Base-by-base conservation (phyloP, 2,329 filamentous ascomycete genomes). In the Teratosphaeria pseudoeucalypti region DNA sequence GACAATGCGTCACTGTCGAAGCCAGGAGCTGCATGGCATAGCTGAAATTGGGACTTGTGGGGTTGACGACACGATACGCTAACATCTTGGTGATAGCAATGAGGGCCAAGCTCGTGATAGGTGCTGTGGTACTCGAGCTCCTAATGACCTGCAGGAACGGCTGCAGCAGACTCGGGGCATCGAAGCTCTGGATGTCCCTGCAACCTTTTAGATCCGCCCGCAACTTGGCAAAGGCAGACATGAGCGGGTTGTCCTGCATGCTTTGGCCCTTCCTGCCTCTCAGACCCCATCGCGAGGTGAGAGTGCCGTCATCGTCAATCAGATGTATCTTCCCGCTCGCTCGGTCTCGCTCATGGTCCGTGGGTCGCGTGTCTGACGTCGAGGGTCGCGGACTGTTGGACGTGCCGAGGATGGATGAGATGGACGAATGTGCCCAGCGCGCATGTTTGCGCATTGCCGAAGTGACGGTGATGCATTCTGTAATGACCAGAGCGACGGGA, bases 401-500 rank as follows among this genome's bases (percentile, higher is more conserved):
- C 14, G 65, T 54, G 55, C 94, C 94, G 34, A 99, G 81, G 62
- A 99, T 99, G 57, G 92, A 92, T 43, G 94, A 91, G 53, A 99
- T 94, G 5, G 92, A 96, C 12, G 92, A 96, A 73, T 97, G 92
- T 55, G 91, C 90, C 81, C 92, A 97, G 65, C 94, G 88, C 64
- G 91, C 89, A 82, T 96, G 88, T 78, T 99, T 99, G 71, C 95
- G 92, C 83, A 99, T 96, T 62, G 92, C 91, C 63, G 92, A 96
- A 14, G 94, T 97, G 77, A 99, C 92, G 54, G 92, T 92, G 72
- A 97, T 97, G 75, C 94, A 99, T 85, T 99, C 94, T 75, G 92
- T 96, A 64, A 95, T 96, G 55, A 56, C 91, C 68, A 99, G 80
- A 55, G 72, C 70, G 37, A 73, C 70, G 6, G 71, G 72, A 61